Base-by-base conservation (phyloP, 2,329 filamentous ascomycete genomes). In the Akanthomyces muscarius region DNA sequence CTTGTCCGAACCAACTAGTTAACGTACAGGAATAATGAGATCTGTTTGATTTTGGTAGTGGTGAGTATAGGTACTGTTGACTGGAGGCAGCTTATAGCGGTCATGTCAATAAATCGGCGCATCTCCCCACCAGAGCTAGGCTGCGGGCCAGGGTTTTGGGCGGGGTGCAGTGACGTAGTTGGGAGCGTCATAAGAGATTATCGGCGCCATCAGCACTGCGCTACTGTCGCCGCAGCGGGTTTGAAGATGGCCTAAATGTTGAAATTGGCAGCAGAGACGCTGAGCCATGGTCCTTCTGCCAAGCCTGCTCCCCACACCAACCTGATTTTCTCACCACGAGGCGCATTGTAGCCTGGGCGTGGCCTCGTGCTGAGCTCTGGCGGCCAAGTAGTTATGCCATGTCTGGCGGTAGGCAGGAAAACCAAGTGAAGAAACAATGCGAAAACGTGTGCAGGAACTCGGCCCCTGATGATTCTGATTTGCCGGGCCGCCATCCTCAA, bases 161-260 rank as follows among this genome's bases (percentile, higher is more conserved):
- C 55, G 55, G 55, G 44, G 55, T n/a, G 14, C 42, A 23, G 47
- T 58, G 55, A 58, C 55, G 55, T 58, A 48, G 44, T 36, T 25
- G 44, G 55, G 30, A 58, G 55, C 44, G 55, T 57, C 55, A 57
- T 57, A 25, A 57, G 44, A 57, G 42, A 52, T 38, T 33, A 52
- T 36, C 50, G 4, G 48, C 48, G 52, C 33, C 33, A 36, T 51
- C 14, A 25, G 25, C n/a, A 11, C 18, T 11, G 21, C 18, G 48
- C 25, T 50, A 30, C 25, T 30, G 47, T 48, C 23, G 45, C 45
- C 21, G 45, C 45, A 10, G 45, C 14, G 14, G 45, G 14, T 48
- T 48, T 48, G 23, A 11, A n/a, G 16, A 47, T 18, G 23, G 45
- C 25, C n/a, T 11, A 8, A 16, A 48, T 6, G 45, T 14, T 48